Evolutionary conservation across 116 monocot genomes (phyloP), one percentile per base, ranked within the genome.

Genomic region (Posidonia oceanica): DNA sequence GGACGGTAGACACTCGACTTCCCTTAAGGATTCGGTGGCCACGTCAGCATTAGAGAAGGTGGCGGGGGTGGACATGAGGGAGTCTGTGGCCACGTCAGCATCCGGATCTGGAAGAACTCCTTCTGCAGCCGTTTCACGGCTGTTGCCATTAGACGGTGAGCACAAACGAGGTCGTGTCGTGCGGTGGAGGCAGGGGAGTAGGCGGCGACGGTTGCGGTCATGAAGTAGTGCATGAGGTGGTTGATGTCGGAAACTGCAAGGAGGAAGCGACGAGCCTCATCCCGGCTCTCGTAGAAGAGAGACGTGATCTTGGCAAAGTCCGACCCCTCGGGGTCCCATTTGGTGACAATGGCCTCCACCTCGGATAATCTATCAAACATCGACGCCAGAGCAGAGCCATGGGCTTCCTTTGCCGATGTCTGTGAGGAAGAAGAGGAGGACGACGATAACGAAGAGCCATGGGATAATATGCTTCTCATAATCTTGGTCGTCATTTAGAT

Each of bases 81-180:
- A 56, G 15, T 82, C 75, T n/a, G 66, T 41, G 54, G n/a, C n/a
- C n/a, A n/a, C n/a, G n/a, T n/a, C n/a, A n/a, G n/a, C n/a, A n/a
- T 68, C 65, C 7, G 82, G 67, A 85, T 73, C 20, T 51, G 71
- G 67, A 71, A 71, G 63, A 85, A 76, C 69, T 85, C 85, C 58
- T 51, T 41, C 54, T 79, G 66, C 60, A 85, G 78, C 29, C 72
- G 51, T 21, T 51, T 60, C 79, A 81, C 79, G 61, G 81, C 79
- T n/a, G 54, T 16, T 42, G 68, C 51, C 69, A 83, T 76, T 3
- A 79, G 65, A 37, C 11, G 44, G 18, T 78, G 75, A 6, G 76
- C 72, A 23, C 48, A 69, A 38, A 72, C 54, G 58, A 84, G 71
- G 39, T 60, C 59, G 22, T 16, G 44, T 17, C 41, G 41, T 14